Evolutionary conservation across 306 rosid genomes (phyloP), one percentile per base, ranked within the genome.

Genomic region (Glycine latifolia): DNA sequence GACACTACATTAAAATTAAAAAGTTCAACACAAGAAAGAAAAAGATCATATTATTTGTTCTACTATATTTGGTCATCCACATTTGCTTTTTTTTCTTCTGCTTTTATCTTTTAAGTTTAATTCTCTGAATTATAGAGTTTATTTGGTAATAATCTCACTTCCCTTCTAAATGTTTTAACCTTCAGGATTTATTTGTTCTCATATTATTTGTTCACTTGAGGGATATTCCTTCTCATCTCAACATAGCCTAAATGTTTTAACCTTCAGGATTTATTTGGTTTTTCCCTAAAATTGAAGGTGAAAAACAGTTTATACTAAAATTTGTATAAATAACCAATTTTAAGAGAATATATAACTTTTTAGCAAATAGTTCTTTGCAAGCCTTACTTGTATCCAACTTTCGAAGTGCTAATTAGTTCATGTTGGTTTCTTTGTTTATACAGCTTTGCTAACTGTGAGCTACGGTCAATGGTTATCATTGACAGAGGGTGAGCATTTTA

Each of bases 401-500:
- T 68, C 46, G 61, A 55, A 49, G 37, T 33, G 37, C 73, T 68
- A 80, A 81, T 26, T 11, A 71, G 50, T 73, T 6, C 79, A 48
- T 46, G 12, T 26, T 65, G 69, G 33, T 41, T 10, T 59, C 7
- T 67, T 9, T 71, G 72, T 60, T 46, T 48, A 16, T 82, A 89
- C 97, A 95, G 97, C 85, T 95, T 92, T 86, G 86, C 92, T 2
- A 95, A 95, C 65, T 89, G 97, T 48, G 99, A 92, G 87, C 97
- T 95, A 79, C 99, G 97, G 49, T 95, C 99, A 20, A 66, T 93
- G 88, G 89, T 93, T 31, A 77, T 91, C 52, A 55, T 91, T 70
- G 99, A 95, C 76, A 90, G 86, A 62, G 86, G 97, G 98, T 95
- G 81, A 89, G 91, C 73, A 71, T 11, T 66, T 77, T 71, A 67